Evolutionary conservation across 768 basidiomycete species (phyloP), one percentile per base, ranked within the genome.

Genomic region (Naematelia aurantialba): DNA sequence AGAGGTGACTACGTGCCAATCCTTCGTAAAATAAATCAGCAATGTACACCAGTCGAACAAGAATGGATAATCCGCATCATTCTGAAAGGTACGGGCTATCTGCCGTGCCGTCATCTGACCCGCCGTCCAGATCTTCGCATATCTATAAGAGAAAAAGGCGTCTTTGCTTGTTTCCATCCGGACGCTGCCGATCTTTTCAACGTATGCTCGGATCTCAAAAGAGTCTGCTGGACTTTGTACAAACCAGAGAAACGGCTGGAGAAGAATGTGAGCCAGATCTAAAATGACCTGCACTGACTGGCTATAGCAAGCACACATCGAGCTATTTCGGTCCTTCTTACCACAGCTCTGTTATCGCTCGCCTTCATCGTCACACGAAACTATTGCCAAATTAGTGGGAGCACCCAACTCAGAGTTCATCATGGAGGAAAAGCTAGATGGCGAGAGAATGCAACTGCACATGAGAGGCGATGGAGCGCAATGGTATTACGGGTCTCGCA

Each of bases 361-460:
- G 0, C 88, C 72, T 14, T 67, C 85, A 0, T 84, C 82, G 62
- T 88, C 83, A 62, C 83, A 94, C 24, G 87, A 88, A 66, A 87
- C 89, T 25, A 85, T 91, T 0, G 85, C 94, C 49, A 88, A 86
- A 65, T 84, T 87, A 58, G 93, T 99, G 10, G 69, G 68, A 1
- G 67, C 48, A 87, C 84, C 83, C 19, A 84, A 85, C 8, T 75
- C 80, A 5, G 83, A 85, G 45, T 99, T 99, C 70, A 79, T 91
- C 61, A 88, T 99, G 34, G 96, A 99, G 74, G 96, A 99, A 79
- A 99, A 98, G 74, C 82, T 98, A 1, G 96, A 99, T 67, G 96
- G 96, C 1, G 96, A 99, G 75, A 81, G 96, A 30, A 91, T 99
- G 78, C 96, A 98, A 74, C 65, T 99, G 56, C 96, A 99, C 71